phyloP scores from a whole-genome alignment of 2,329 filamentous ascomycete genomes.

The Samsoniella hepiali region DNA sequence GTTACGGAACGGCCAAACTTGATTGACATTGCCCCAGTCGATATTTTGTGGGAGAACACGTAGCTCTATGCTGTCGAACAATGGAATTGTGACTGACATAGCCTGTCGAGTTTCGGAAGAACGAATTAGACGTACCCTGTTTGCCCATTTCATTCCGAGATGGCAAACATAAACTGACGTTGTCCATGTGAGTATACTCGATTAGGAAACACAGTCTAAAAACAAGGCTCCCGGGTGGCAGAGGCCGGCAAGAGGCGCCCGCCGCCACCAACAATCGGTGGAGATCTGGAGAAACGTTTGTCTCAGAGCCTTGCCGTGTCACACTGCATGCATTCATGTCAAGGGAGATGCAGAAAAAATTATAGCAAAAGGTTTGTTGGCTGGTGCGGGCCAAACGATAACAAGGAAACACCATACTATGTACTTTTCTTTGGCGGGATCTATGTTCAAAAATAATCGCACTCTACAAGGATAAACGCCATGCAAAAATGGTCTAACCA shows the following conservation, averaged over 20 bases:
- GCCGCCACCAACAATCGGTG: background rate
- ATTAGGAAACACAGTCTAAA: conserved; percentile 11
- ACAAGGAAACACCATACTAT: conserved; percentile 6
- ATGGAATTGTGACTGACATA: no score
- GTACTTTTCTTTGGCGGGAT: conserved; percentile 7
- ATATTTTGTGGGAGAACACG: no score
- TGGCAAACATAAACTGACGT: no score
- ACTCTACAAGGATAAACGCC: conserved; percentile 6
- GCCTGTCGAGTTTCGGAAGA: no score
- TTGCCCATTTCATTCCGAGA: no score
- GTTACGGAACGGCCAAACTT: no score
- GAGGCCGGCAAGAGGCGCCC: background rate
- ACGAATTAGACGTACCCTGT: no score
- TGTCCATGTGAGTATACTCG: background rate
- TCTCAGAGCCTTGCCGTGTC: background rate
- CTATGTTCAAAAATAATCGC: background rate
- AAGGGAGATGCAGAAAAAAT: background rate
- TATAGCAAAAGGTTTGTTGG: background rate
- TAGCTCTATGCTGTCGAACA: no score
- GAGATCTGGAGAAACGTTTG: background rate
- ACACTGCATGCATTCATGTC: background rate
- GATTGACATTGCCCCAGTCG: no score
- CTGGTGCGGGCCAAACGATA: conserved; percentile 5
- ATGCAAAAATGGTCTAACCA: conserved; percentile 12
- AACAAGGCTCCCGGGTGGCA: conserved; percentile 1